Base-by-base conservation (phyloP, 768 basidiomycete genomes). In the Leucogyrophana mollusca region DNA sequence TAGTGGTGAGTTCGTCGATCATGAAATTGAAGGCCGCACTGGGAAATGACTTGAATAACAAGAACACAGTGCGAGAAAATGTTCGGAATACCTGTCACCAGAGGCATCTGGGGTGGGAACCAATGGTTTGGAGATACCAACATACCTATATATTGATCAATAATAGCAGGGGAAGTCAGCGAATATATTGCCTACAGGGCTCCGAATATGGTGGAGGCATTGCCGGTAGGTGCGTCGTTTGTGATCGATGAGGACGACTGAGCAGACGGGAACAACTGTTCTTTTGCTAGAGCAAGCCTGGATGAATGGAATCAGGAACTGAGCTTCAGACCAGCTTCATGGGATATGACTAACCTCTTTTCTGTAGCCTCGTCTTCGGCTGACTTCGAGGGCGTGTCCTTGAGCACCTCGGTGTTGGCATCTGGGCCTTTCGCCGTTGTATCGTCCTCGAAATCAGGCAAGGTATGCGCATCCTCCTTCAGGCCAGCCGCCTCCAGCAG, bases 181-280 rank as follows among this genome's bases (percentile, higher is more conserved):
- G n/a, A n/a, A n/a, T n/a, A n/a, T n/a, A n/a, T n/a, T n/a, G n/a
- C n/a, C n/a, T n/a, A n/a, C 84, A 84, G 58, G 43, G 81, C 79
- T 17, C 82, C 83, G 53, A 86, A 86, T 21, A 86, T 85, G 1
- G 83, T 85, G n/a, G 77, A 70, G 30, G 67, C 66, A 47, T 68
- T 76, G 66, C 77, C 80, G 7, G 59, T 56, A 3, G 65, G 46
- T 13, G 43, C 9, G 1, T 55, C 20, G n/a, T 34, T 30, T 45
- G 47, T 62, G 58, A 44, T 59, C 40, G 45, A 41, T 40, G 45
- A 53, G 42, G 50, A 39, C 24, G 56, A 49, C 24, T 57, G 53
- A 6, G 56, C 53, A 9, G 67, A 60, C n/a, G 77, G 78, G 54
- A 79, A 78, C n/a, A 78, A 49, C 5, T 67, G 72, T 22, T 76